phyloP scores from a whole-genome alignment of 768 basidiomycete genomes.

The Naganishia antarctica region DNA sequence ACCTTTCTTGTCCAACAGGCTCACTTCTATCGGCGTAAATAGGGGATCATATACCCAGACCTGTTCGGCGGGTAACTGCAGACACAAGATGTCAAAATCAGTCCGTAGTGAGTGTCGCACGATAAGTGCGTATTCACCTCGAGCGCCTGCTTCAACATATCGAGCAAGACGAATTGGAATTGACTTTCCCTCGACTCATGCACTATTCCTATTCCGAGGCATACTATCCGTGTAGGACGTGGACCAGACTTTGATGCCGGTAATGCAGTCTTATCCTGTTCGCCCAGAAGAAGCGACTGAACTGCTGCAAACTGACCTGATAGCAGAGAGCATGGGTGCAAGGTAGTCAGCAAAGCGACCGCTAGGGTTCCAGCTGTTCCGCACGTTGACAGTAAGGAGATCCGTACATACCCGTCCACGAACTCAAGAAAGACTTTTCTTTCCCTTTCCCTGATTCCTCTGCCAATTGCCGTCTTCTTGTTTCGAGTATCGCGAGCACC shows the following conservation, averaged over 20 bases:
- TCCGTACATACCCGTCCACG: background rate
- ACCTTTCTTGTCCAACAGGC: background rate
- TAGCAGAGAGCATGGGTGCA: no score
- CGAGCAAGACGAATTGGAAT: conserved; percentile 8
- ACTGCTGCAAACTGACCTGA: conserved; percentile 10
- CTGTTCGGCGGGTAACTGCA: background rate
- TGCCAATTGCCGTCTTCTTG: background rate
- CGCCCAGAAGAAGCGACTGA: background rate
- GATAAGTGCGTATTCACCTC: background rate
- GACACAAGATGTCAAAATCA: background rate
- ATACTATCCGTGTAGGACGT: background rate
- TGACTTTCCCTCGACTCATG: conserved; percentile 17
- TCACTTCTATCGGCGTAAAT: conserved; percentile 4
- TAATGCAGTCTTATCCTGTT: background rate
- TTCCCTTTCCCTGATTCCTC: conserved; percentile 1
- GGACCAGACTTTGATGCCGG: background rate
- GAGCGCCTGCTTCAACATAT: conserved; percentile 5
- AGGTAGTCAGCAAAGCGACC: no score
- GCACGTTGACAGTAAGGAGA: background rate
- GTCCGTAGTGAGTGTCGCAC: no score
- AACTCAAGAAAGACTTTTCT: background rate
- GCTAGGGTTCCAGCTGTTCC: no score
- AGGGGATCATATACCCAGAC: conserved; percentile 13
- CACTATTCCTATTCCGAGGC: conserved; percentile 16
- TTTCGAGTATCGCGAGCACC: conserved; percentile 4